Percentiles rank a stretch among this genome's conserved stretches.
These are phyloP conservation scores for Starmerella asiatica DNA, from an alignment of 805 yeast genomes.

Conservation along the genomic window DNA sequence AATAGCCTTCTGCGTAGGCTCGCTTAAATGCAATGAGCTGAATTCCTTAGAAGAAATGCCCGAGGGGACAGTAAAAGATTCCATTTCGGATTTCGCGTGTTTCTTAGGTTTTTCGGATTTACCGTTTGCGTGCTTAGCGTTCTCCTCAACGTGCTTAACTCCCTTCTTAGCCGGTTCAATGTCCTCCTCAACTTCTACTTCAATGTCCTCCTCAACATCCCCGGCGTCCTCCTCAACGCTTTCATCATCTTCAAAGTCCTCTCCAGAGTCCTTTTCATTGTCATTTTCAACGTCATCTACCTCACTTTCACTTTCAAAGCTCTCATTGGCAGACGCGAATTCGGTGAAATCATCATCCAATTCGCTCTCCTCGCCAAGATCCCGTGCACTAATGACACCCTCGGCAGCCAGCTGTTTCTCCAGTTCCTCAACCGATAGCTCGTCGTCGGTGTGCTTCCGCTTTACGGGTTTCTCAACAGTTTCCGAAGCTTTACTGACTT, in stretches of 20 bases:
- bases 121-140: not conserved
- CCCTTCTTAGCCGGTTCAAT: slow-evolving; percentile 1
- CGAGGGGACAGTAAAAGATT: slow-evolving; percentile 19
- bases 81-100: slow-evolving; percentile 10
- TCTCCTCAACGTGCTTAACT: not conserved
- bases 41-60: slow-evolving; percentile 26
- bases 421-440: slow-evolving; percentile 18
- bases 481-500: slow-evolving; percentile 3
- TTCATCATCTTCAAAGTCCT: slow-evolving; percentile 2
- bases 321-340: no score
- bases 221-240: not conserved
- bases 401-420: slow-evolving; percentile 18
- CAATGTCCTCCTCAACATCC: slow-evolving; percentile 1
- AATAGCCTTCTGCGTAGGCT: slow-evolving; percentile 70
- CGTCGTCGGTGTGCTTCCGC: slow-evolving; percentile 7
- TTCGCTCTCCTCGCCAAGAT: slow-evolving; percentile 10
- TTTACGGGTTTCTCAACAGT: not conserved
- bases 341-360: slow-evolving; percentile 2
- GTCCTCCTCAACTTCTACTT: slow-evolving; percentile 3
- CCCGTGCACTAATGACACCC: slow-evolving; percentile 14
- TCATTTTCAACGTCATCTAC: slow-evolving; percentile 1
- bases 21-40: slow-evolving; percentile 52
- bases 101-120: no score
- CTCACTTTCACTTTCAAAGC: not conserved
- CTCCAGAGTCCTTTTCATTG: slow-evolving; percentile 1